phyloP scores from a whole-genome alignment of 208 protist species.

The Novymonas esmeraldas region DNA sequence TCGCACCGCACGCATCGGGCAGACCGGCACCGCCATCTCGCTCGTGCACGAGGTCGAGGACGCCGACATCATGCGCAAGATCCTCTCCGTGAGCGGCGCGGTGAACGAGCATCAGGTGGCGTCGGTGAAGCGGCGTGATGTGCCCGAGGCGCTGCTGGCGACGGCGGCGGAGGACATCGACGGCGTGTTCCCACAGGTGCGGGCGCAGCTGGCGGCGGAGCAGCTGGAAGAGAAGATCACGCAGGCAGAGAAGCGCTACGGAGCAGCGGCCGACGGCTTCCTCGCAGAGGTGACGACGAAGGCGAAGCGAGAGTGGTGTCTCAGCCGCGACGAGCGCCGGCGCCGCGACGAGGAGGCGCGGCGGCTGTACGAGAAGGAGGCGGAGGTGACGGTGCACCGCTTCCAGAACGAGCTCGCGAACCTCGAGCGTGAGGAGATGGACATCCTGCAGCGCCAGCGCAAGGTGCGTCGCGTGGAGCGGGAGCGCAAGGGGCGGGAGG shows the following conservation, averaged over 20 bases:
- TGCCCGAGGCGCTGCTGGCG: conserved; percentile 53
- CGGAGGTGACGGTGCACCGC: conserved; percentile 81
- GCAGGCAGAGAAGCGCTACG: conserved; percentile 79
- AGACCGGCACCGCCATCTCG: conserved; percentile 93
- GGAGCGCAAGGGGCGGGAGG: conserved; percentile 54
- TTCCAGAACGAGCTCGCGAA: conserved; percentile 84
- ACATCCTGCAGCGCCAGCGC: conserved; percentile 58
- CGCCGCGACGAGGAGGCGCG: conserved; percentile 71
- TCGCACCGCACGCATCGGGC: conserved; percentile 96
- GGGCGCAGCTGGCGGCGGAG: conserved; percentile 68
- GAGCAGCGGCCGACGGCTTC: conserved; percentile 29
- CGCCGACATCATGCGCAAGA: conserved; percentile 89
- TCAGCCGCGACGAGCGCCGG: conserved; percentile 72
- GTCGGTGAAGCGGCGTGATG: conserved; percentile 78
- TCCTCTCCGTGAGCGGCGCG: conserved; percentile 79
- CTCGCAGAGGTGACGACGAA: conserved; percentile 36
- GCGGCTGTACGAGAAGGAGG: conserved; percentile 81
- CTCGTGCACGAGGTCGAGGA: conserved; percentile 91
- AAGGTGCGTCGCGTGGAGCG: conserved; percentile 49
- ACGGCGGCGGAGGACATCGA: conserved; percentile 48
- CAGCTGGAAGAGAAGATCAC: conserved; percentile 73
- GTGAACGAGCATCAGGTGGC: conserved; percentile 78
- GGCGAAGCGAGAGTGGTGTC: conserved; percentile 73
- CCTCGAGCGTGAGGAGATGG: conserved; percentile 68
- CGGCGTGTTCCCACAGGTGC: conserved; percentile 56